Evolutionary conservation across 495 filamentous ascomycete genomes (phyloP).

Genomic region (Penicillium bialowiezense): DNA sequence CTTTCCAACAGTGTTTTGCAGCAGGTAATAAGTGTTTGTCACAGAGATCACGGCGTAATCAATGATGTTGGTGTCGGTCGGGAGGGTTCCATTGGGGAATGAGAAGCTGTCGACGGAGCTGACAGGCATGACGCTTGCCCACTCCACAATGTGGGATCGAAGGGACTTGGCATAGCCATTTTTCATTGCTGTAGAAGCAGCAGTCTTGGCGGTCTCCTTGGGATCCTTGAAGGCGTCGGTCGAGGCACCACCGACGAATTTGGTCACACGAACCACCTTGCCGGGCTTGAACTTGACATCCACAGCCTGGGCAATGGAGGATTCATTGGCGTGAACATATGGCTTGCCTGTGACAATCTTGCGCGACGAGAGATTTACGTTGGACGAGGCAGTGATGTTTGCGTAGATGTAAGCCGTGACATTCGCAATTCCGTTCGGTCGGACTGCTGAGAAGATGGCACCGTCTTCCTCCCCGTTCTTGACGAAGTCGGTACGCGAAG

Average conservation of each 20-base stretch:
- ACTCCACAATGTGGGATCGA: constrained; percentile 50
- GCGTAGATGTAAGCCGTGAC: constrained; percentile 60
- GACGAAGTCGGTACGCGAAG: constrained; percentile 56
- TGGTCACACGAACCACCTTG: constrained; percentile 49
- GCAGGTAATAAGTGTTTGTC: constrained; percentile 64
- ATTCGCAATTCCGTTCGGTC: constrained; percentile 51
- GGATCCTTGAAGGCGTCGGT: constrained; percentile 58
- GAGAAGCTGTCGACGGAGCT: constrained; percentile 62
- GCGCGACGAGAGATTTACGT: constrained; percentile 47
- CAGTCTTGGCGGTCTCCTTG: constrained; percentile 45
- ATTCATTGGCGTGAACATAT: constrained; percentile 53
- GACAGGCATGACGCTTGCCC: constrained; percentile 50
- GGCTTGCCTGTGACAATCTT: constrained; percentile 38
- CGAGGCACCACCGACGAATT: constrained; percentile 61
- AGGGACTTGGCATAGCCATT: constrained; percentile 50
- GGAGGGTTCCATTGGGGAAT: constrained; percentile 59
- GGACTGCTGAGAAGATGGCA: constrained; percentile 56
- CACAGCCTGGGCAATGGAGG: constrained; percentile 57
- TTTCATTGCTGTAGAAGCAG: constrained; percentile 36
- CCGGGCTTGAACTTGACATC: constrained; percentile 48
- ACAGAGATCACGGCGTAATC: constrained; percentile 63
- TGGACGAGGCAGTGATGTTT: constrained; percentile 41
- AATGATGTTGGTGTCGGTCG: constrained; percentile 54
- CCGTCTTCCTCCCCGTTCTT: constrained; percentile 45
- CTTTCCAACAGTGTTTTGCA: constrained; percentile 62